Base-by-base conservation (phyloP, 169 alveolate species). In the Amoebophrya sp. region DNA sequence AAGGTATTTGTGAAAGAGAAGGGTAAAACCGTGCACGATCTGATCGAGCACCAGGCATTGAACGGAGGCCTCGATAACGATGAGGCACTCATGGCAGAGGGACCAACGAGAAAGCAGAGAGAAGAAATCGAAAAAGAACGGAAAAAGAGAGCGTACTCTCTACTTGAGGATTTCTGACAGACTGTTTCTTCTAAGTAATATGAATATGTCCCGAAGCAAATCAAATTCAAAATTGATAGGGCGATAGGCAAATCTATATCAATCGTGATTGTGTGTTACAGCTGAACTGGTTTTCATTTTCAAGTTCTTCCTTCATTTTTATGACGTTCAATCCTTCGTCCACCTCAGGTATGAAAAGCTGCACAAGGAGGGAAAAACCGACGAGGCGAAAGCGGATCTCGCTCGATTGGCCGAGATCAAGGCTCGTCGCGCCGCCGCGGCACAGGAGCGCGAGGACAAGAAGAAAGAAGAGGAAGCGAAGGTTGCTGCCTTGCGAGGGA, bases 331-430 rank as follows among this genome's bases (percentile, higher is more conserved):
- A n/a, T n/a, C n/a, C n/a, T n/a, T n/a, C n/a, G n/a, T n/a, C n/a
- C n/a, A n/a, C n/a, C n/a, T 1, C 83, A 65, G 83, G 33, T 65
- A 65, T 36, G 83, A 65, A 36, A 65, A 65, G 83, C 83, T 65
- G 36, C 83, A 65, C 83, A 29, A 36, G 39, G 83, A 65, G 26
- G 83, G 83, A 29, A 65, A 65, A 36, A 65, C 83, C 36, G 83
- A 65, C 83, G 83, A 65, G 83, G 83, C 83, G 33, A 65, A 65
- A 36, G 83, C 83, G n/a, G 83, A 65, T 26, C 33, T 65, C 2
- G 83, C 83, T 36, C 83, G 83, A 36, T 26, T 65, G 26, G 83
- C 83, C 83, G 83, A 65, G 83, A 65, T 65, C 33, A 65, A 65
- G 83, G 26, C 2, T 6, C 83, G 83, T 1, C 83, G 83, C 33